A percentile compares a stretch with the other conserved stretches of the same genome.
phyloP scores from a whole-genome alignment of 164 flowering plant species.

The Vitis rotundifolia region DNA sequence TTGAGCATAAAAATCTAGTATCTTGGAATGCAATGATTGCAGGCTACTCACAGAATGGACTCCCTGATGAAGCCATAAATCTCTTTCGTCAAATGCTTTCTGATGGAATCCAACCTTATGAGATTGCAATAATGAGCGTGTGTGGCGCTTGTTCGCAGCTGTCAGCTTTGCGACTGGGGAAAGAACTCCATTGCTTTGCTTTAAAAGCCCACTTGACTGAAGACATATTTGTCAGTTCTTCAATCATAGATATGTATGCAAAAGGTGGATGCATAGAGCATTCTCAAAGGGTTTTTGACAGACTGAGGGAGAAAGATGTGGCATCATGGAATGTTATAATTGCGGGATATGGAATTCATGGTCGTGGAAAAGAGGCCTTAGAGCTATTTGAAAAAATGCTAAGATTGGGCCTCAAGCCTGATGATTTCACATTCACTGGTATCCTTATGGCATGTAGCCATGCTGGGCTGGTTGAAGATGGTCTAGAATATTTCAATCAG shows the following conservation, averaged over 20 bases:
- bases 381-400: slow-evolving; percentile 50
- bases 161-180: slow-evolving; percentile 56
- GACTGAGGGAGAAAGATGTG: slow-evolving; percentile 35
- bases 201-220: slow-evolving; percentile 38
- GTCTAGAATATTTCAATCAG: slow-evolving; percentile 30
- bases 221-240: slow-evolving; percentile 45
- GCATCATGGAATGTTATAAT: slow-evolving; percentile 64
- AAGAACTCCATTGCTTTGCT: slow-evolving; percentile 56
- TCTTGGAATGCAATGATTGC: slow-evolving; percentile 75
- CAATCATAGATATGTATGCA: slow-evolving; percentile 69
- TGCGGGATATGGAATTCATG: slow-evolving; percentile 64
- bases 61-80: slow-evolving; percentile 38
- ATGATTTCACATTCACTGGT: slow-evolving; percentile 52
- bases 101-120: slow-evolving; percentile 35
- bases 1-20: slow-evolving; percentile 45
- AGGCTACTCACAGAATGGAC: slow-evolving; percentile 59
- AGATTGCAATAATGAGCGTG: slow-evolving; percentile 41
- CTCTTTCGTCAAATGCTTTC: slow-evolving; percentile 51
- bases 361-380: slow-evolving; percentile 47
- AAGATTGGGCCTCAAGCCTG: slow-evolving; percentile 39
- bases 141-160: slow-evolving; percentile 61
- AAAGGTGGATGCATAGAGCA: slow-evolving; percentile 53
- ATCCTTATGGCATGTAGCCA: slow-evolving; percentile 61
- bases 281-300: slow-evolving; percentile 46
- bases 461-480: slow-evolving; percentile 50